Evolutionary conservation across 148 eudicot species (phyloP).

Genomic region (Chenopodium quinoa): DNA sequence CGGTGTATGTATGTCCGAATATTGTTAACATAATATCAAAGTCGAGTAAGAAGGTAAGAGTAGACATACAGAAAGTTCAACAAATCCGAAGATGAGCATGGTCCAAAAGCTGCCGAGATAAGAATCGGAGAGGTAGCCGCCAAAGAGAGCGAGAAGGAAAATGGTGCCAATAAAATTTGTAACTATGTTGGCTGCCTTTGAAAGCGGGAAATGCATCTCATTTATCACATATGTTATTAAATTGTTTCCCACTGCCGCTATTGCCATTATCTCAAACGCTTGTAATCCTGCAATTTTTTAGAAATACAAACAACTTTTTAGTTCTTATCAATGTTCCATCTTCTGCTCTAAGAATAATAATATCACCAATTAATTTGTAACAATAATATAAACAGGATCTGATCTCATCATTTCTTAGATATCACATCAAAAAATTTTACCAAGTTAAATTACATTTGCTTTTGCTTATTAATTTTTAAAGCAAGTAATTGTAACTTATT

Average conservation of each 20-base stretch:
- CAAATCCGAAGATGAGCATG: conserved; percentile 91
- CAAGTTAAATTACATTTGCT: no score
- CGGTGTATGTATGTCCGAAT: no score
- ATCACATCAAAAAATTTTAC: no score
- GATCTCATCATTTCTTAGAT: no score
- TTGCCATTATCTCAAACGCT: conserved; percentile 91
- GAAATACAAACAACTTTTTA: no score
- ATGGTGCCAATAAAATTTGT: conserved; percentile 92
- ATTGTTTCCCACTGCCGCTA: conserved; percentile 98
- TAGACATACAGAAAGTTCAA: conserved; percentile 76
- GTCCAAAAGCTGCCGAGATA: conserved; percentile 96
- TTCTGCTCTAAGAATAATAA: no score
- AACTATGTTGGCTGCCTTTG: conserved; percentile 86
- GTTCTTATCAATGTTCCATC: no score
- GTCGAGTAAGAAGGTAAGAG: neutral
- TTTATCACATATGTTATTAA: conserved; percentile 87
- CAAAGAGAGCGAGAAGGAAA: conserved; percentile 78
- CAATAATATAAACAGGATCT: no score
- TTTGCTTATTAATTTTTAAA: no score
- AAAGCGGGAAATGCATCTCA: conserved; percentile 86
- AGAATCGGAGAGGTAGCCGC: conserved; percentile 93
- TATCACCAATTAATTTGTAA: no score
- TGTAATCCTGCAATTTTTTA: conserved; percentile 55
- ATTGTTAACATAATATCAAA: no score
- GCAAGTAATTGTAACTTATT: no score